These are phyloP conservation scores for Phytopythium vexans DNA, from an alignment of 352 stramenopile species.

Conservation along the genomic window DNA sequence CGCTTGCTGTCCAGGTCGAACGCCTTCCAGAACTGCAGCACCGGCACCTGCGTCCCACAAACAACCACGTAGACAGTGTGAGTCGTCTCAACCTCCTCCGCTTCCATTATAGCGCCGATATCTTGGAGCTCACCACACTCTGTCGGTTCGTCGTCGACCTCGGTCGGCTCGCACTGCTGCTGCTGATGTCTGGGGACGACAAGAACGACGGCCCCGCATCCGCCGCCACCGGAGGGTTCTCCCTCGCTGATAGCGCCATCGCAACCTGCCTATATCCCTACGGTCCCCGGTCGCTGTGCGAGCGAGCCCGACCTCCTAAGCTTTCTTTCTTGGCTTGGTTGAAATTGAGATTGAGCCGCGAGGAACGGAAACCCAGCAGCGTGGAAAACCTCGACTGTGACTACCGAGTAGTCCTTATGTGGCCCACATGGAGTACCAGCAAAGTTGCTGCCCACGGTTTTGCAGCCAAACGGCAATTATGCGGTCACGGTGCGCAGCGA, in stretches of 20 bases:
- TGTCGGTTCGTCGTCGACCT: conserved; percentile 16
- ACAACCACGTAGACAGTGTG: background rate
- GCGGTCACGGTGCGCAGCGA: no score
- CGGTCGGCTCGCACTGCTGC: conserved; percentile 3
- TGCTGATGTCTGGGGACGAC: conserved; percentile 12
- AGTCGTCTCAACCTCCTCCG: no score
- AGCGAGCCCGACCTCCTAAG: no score
- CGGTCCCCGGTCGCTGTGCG: no score
- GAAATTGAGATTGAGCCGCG: no score
- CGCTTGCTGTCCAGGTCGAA: conserved; percentile 89
- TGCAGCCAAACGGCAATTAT: no score
- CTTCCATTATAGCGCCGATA: no score
- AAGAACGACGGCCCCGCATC: conserved; percentile 2
- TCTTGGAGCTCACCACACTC: conserved; percentile 11
- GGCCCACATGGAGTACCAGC: background rate
- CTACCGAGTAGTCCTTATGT: background rate
- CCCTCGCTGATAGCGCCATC: background rate
- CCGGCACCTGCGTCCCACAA: conserved; percentile 25
- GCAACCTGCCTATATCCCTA: no score
- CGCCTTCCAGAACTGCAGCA: conserved; percentile 84
- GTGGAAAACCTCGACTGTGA: no score
- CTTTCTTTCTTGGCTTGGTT: no score
- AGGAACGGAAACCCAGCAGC: no score
- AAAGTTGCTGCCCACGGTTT: background rate
- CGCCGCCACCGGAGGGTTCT: background rate